A percentile compares a stretch with the other conserved stretches of the same genome.
phyloP scores from a whole-genome alignment of 1,284 basidiomycete genomes.

The Moesziomyces sp. region DNA sequence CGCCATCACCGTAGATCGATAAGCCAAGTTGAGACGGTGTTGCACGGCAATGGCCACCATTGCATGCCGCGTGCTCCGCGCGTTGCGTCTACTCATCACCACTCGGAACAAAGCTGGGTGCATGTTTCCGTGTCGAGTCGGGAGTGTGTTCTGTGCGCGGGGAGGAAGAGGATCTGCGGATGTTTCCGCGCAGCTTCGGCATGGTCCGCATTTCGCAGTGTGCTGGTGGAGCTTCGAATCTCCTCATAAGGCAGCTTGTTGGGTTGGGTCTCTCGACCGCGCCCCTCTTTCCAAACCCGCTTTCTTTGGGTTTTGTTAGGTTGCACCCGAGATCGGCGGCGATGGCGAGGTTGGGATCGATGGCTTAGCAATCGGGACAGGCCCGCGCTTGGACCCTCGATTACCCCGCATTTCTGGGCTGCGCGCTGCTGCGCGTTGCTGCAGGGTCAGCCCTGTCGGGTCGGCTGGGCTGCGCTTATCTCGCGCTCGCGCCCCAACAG shows the following conservation, averaged over 20 bases:
- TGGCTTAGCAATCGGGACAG: neutral
- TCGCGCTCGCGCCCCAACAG: too few relatives aligned
- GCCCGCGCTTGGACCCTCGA: neutral
- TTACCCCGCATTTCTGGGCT: conserved; percentile 34
- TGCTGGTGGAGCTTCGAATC: too few relatives aligned
- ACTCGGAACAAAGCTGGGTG: neutral
- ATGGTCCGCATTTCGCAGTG: neutral
- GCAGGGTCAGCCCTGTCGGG: conserved; percentile 11
- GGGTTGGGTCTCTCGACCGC: too few relatives aligned
- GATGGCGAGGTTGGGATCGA: too few relatives aligned
- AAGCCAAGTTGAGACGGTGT: too few relatives aligned
- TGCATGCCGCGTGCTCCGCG: neutral
- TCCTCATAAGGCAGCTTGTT: too few relatives aligned
- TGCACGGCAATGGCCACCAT: neutral
- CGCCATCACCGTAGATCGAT: too few relatives aligned
- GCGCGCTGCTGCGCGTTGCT: conserved; percentile 29
- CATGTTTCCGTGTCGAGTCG: neutral
- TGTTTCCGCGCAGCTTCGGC: conserved; percentile 1
- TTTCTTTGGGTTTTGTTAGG: neutral
- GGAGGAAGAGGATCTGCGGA: neutral
- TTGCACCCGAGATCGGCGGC: too few relatives aligned
- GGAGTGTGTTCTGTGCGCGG: neutral
- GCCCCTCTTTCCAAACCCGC: too few relatives aligned
- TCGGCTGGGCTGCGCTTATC: too few relatives aligned
- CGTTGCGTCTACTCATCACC: neutral